Evolutionary conservation across 2,329 filamentous ascomycete genomes (phyloP).

Genomic region (Escovopsis sp.): DNA sequence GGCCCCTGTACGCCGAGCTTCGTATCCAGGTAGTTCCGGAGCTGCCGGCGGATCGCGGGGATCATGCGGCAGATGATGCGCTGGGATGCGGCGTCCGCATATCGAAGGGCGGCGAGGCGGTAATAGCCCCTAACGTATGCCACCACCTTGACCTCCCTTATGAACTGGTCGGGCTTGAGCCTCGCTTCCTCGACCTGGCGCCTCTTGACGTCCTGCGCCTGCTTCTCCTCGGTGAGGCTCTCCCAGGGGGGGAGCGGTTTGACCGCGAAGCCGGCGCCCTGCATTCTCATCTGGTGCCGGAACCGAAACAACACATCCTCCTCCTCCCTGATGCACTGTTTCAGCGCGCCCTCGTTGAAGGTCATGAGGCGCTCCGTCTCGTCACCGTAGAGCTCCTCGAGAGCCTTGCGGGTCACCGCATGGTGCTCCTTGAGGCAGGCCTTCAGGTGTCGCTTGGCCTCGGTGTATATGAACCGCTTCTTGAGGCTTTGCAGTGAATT

Average conservation of each 20-base stretch:
- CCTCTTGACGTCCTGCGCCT: conserved; percentile 26
- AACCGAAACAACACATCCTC: conserved; percentile 28
- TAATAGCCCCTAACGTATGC: conserved; percentile 55
- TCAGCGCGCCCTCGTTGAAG: conserved; percentile 34
- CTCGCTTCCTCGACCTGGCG: conserved; percentile 28
- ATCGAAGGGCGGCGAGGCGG: conserved; percentile 47
- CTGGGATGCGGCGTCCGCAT: conserved; percentile 41
- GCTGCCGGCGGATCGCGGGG: conserved; percentile 25
- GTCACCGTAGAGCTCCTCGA: conserved; percentile 33
- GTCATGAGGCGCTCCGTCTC: conserved; percentile 44
- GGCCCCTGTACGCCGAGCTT: conserved; percentile 26
- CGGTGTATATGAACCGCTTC: conserved; percentile 34
- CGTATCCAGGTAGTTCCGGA: conserved; percentile 28
- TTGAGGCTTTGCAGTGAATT: conserved; percentile 31
- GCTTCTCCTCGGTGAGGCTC: conserved; percentile 33
- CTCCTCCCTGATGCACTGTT: conserved; percentile 31
- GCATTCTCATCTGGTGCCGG: conserved; percentile 35
- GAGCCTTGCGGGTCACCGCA: conserved; percentile 19
- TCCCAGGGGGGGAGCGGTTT: conserved; percentile 24
- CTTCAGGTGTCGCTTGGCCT: conserved; percentile 28
- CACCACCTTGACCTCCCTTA: conserved; percentile 45
- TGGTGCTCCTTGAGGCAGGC: conserved; percentile 28
- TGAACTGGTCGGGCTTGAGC: conserved; percentile 43
- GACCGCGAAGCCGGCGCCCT: conserved; percentile 19
- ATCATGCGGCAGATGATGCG: conserved; percentile 35